Base-by-base conservation (phyloP, 108 stramenopile species). In the Nannochloropsis salina region DNA sequence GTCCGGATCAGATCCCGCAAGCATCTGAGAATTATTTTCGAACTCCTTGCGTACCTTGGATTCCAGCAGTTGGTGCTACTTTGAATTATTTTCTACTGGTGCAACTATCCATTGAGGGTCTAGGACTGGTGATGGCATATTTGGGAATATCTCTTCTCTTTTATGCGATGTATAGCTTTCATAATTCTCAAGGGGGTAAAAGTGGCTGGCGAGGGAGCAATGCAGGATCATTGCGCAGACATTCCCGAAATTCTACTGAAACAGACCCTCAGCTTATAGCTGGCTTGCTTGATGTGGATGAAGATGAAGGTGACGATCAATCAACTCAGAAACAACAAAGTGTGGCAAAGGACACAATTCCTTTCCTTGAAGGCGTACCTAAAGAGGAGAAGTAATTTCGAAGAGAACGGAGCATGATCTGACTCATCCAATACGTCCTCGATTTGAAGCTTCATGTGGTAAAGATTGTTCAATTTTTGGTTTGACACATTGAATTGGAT, bases 21-120 rank as follows among this genome's bases (percentile, higher is more conserved):
- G 15, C 61, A n/a, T n/a, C 15, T 1, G 61, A 74, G 20, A n/a
- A n/a, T 4, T 2, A 3, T 0, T 95, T 94, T 86, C 86, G 92
- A 74, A 93, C 94, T 11, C 95, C 96, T 0, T 81, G 92, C 9
- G 92, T 95, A 10, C 96, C 96, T 5, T 94, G 90, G 80, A 44
- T 95, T 18, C 95, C 95, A 1, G 90, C 91, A 2, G 18, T 94
- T 9, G 96, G 95, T 41, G 94, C 94, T 15, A 92, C 92, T 42
- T 43, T 92, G 44, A 96, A 95, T 84, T 96, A 93, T 94, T 93
- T 92, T 83, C 89, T 97, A 61, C 90, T 97, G 44, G 89, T 92
- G 5, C 95, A 95, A 80, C 88, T 96, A 44, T 92, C 92, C 45
- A 85, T 89, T 83, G 80, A 82, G 15, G 94, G 95, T 3, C 88